A percentile compares a stretch with the other conserved stretches of the same genome.
Conservation (phyloP, 805 yeast genomes). For the Wickerhamiella cacticola region DNA sequence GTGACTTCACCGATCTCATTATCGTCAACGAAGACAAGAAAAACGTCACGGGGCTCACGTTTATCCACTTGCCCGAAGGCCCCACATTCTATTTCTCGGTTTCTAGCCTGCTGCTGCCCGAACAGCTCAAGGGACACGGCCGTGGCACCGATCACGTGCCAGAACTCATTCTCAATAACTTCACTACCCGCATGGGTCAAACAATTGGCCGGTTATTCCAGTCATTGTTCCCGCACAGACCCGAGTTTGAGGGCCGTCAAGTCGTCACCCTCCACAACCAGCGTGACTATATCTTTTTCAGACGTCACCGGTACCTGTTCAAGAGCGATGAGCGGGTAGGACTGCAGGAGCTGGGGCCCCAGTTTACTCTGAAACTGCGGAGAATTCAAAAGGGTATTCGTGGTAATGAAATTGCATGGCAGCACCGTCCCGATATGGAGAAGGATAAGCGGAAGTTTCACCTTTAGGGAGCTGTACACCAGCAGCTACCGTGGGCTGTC, state of each 20-base stretch:
- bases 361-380: constrained; percentile 78
- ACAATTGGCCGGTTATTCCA: constrained; percentile 89
- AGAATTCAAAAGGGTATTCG: constrained; percentile 83
- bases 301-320: constrained; percentile 89
- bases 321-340: constrained; percentile 87
- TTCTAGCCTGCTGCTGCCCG: constrained; percentile 61
- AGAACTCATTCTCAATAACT: constrained; percentile 82
- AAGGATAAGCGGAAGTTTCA: constrained; percentile 88
- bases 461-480: constrained; percentile 36
- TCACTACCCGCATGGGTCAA: constrained; percentile 82
- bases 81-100: constrained; percentile 89
- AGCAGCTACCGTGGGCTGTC: too few relatives aligned
- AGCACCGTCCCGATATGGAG: constrained; percentile 92
- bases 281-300: constrained; percentile 86
- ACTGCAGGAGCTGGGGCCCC: constrained; percentile 92
- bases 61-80: constrained; percentile 88
- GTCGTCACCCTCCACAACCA: constrained; percentile 94
- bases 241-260: constrained; percentile 91
- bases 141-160: constrained; percentile 83
- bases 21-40: constrained; percentile 93
- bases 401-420: constrained; percentile 84
- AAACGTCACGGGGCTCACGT: constrained; percentile 79
- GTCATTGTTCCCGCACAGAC: constrained; percentile 80
- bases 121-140: constrained; percentile 77
- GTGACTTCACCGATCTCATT: constrained; percentile 78